Percentiles rank a stretch among this genome's conserved stretches.
Conservation (phyloP, 2,329 filamentous ascomycete genomes). For the Hypoxylon sp. region DNA sequence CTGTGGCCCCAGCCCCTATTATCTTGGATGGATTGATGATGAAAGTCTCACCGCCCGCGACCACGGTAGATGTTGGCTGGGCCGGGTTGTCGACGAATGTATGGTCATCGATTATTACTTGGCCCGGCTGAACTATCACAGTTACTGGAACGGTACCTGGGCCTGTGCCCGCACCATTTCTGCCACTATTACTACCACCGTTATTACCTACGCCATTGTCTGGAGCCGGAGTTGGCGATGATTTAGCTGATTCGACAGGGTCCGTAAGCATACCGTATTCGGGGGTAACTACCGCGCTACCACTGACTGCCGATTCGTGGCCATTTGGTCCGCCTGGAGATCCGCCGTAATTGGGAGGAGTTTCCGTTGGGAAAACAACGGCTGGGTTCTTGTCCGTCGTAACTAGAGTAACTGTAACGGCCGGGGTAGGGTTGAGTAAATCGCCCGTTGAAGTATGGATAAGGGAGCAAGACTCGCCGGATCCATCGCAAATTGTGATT, state of each 20-base stretch:
- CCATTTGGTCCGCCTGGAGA: constrained; percentile 35
- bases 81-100: constrained; percentile 61
- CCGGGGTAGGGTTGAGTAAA: constrained; percentile 31
- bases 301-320: constrained; percentile 37
- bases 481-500: constrained; percentile 53
- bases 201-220: background rate
- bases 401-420: constrained; percentile 60
- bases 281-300: constrained; percentile 36
- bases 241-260: constrained; percentile 38
- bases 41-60: constrained; percentile 61
- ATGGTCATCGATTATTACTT: constrained; percentile 64
- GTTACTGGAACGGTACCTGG: constrained; percentile 53
- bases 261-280: constrained; percentile 47
- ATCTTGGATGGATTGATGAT: constrained; percentile 65
- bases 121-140: constrained; percentile 61
- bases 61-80: constrained; percentile 60
- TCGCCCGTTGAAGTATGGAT: constrained; percentile 38
- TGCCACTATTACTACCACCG: constrained; percentile 5
- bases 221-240: constrained; percentile 27
- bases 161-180: constrained; percentile 4
- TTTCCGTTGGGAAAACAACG: constrained; percentile 61
- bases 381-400: constrained; percentile 71
- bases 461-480: constrained; percentile 55
- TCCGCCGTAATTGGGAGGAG: constrained; percentile 59
- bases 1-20: constrained; percentile 61